phyloP scores from a whole-genome alignment of 2,329 filamentous ascomycete species.

The Colletotrichum sp. region DNA sequence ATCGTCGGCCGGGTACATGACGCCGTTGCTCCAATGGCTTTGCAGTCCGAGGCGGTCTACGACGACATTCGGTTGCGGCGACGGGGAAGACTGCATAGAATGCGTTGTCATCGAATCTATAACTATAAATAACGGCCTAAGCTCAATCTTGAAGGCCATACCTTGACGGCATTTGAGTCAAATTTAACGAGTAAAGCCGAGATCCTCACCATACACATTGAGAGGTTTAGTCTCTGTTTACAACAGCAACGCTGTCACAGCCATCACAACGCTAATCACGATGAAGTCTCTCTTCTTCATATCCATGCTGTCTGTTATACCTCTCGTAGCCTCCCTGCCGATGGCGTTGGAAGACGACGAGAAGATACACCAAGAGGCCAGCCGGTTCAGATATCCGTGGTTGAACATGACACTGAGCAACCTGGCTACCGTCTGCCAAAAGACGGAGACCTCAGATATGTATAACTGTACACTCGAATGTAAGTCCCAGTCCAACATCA shows the following conservation, averaged over 20 bases:
- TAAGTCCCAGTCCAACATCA: background rate
- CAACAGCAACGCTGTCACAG: background rate
- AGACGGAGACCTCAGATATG: background rate
- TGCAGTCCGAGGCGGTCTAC: background rate
- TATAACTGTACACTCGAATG: slow-evolving; percentile 17
- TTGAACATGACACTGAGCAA: slow-evolving; percentile 17
- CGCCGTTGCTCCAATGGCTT: background rate
- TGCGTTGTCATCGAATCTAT: background rate
- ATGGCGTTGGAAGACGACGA: background rate
- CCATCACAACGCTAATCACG: background rate
- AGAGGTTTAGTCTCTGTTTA: background rate
- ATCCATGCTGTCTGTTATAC: background rate
- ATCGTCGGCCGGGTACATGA: slow-evolving; percentile 5
- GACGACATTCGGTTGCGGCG: background rate
- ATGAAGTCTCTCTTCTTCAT: background rate
- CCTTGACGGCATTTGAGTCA: background rate
- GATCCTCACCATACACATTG: background rate
- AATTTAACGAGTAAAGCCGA: background rate
- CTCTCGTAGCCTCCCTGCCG: background rate
- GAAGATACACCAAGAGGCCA: background rate
- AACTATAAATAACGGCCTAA: background rate
- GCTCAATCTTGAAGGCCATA: background rate
- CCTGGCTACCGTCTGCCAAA: slow-evolving; percentile 4
- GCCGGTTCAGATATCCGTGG: slow-evolving; percentile 16
- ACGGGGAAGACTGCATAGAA: background rate